Conservation (phyloP, 78 protist species). For the Dictyostelium capitatum region DNA sequence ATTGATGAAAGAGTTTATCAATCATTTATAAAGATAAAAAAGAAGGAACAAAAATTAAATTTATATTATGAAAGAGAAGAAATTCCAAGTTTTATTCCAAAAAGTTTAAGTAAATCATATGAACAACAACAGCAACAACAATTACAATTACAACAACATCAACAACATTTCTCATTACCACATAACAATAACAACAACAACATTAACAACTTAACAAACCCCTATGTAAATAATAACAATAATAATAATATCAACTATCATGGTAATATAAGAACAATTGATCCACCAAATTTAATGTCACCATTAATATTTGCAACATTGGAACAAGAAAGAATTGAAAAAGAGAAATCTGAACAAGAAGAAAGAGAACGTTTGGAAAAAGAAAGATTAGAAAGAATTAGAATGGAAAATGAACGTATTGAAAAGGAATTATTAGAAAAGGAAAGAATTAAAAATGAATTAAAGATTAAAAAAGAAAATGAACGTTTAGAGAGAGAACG, state of each 20-base stretch:
- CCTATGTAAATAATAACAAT: background rate
- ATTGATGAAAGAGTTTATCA: constrained; percentile 34
- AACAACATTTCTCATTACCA: background rate
- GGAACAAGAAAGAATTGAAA: background rate
- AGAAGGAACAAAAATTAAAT: constrained; percentile 45
- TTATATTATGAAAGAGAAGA: constrained; percentile 46
- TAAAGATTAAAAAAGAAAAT: background rate
- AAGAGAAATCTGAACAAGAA: too few species aligned
- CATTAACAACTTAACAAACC: background rate
- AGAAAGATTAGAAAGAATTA: background rate
- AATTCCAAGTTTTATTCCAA: constrained; percentile 30
- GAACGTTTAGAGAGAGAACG: background rate
- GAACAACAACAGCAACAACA: background rate
- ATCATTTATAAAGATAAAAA: constrained; percentile 12
- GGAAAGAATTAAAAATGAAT: background rate
- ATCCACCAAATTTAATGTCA: constrained; percentile 21
- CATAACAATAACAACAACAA: background rate
- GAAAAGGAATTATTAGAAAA: background rate
- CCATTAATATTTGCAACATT: background rate
- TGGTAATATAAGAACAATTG: background rate
- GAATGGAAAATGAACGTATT: background rate
- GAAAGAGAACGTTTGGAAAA: background rate
- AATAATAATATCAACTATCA: background rate
- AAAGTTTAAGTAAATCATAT: background rate
- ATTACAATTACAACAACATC: background rate